These are phyloP conservation scores for Davidsoniella virescens DNA, from an alignment of 2,329 filamentous ascomycete species.

Conservation along the genomic window DNA sequence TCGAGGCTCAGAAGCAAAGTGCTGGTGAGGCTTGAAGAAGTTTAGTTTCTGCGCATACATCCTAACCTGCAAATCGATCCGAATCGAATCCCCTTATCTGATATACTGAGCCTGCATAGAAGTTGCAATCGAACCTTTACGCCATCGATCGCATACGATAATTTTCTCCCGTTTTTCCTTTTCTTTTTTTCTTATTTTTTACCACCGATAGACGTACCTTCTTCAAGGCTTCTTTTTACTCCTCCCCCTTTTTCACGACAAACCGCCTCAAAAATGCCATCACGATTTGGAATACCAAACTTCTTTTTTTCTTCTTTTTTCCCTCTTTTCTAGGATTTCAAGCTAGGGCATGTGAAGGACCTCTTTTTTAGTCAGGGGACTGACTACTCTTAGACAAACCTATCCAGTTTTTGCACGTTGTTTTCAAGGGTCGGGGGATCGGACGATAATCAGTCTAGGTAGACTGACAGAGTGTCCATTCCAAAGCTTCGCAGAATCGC, in stretches of 20 bases:
- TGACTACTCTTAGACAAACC: neutral
- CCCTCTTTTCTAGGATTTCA: neutral
- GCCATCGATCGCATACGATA: neutral
- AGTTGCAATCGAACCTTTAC: neutral
- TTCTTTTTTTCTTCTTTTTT: conserved; percentile 1
- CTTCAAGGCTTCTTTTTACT: neutral
- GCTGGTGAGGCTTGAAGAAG: conserved; percentile 20
- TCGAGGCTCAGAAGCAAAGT: conserved; percentile 36
- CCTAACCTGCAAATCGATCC: neutral
- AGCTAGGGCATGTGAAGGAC: no score
- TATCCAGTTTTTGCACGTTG: no score
- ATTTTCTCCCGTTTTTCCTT: neutral
- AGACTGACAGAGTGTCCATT: neutral
- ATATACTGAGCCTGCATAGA: neutral
- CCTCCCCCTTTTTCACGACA: neutral
- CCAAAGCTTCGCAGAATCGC: neutral
- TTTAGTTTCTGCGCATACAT: no score
- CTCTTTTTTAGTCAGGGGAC: neutral
- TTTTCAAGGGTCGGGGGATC: no score
- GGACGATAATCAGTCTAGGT: neutral
- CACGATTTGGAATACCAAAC: neutral
- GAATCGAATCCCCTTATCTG: neutral
- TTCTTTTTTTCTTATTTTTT: neutral
- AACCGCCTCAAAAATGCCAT: no score
- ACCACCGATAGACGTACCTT: neutral